Evolutionary conservation across 73 alveolate genomes (phyloP), one percentile per base, ranked within the genome.

Genomic region (Symbiodinium pilosum): DNA sequence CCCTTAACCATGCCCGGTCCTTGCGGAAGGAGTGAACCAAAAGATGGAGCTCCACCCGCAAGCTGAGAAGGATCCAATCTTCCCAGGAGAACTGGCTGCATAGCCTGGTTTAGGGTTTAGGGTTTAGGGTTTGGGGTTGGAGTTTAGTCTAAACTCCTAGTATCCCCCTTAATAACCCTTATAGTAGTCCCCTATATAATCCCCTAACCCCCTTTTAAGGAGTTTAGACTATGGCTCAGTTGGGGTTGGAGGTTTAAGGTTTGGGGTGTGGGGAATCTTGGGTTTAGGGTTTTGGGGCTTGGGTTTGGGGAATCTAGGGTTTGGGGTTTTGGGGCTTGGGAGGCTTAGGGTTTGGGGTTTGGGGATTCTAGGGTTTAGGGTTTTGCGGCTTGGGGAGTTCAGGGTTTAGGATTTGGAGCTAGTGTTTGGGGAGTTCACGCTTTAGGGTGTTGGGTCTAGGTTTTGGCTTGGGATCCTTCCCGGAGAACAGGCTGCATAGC

Each of bases 1-100:
- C 59, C 32, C n/a, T 43, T 3, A 59, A 4, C 52, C 43, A 16
- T 9, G 30, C 42, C 36, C 21, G 81, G 38, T 30, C 87, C 47
- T 39, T 77, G 52, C n/a, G 24, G 44, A 77, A 77, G 87, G 87
- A 77, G 87, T 77, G 87, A 28, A 28, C 87, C 87, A 77, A 34
- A 8, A 77, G 47, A 7, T 77, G 30, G 51, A 77, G 43, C 87
- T 77, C 87, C 26, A 77, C 43, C 28, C 87, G 44, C 4, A 77
- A n/a, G 47, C 87, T 77, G 36, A 77, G 47, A 4, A 77, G 87
- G 52, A 77, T 34, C 87, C 87, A 77, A 8, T 77, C 87, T 77
- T 77, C 87, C 87, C 87, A 77, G 43, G 87, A 30, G 47, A 77
- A 77, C 51, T 77, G 87, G 52, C 52, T 39, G 87, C 43, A 77